Base-by-base conservation (phyloP, 1,284 basidiomycete species). In the Apiotrichum laibachii region DNA sequence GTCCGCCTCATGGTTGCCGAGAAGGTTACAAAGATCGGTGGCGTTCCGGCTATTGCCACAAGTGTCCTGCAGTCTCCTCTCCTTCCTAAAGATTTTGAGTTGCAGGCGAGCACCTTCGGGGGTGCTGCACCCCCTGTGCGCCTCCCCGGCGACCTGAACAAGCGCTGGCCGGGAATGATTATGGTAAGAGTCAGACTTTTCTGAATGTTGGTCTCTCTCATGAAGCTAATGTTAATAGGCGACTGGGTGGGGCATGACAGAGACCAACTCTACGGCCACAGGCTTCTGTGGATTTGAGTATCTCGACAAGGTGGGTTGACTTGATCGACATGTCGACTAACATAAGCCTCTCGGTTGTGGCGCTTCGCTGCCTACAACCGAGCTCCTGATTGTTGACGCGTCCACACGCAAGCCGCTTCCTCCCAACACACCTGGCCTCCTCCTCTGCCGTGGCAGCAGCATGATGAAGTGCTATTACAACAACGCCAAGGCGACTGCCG, bases 391-490 rank as follows among this genome's bases (percentile, higher is more conserved):
- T 18, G 70, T 73, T 18, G 65, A 75, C 49, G 69, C 72, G 1
- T 53, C 53, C 7, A 72, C 70, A 9, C 57, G 61, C 10, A 45
- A 50, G 51, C 40, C 59, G 18, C 48, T 75, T 18, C 60, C 68
- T 0, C 47, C 33, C 3, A 69, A 69, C 8, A 53, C 66, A 26
- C 46, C 49, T 1, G 75, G 75, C 0, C 47, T 76, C 13, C 50
- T 76, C 12, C 56, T 71, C n/a, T 68, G 70, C 8, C 56, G 64
- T 13, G 75, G 75, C 7, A 68, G 68, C 15, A 71, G 73, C 55
- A 66, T 75, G 22, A 76, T 76, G 75, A 75, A 73, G 57, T 67
- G 67, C 50, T 76, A 76, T 49, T 65, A 66, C 39, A 67, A 64
- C n/a, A 69, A 76, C 58, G 61, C 66, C 19, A 65, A 63, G 51